These are phyloP conservation scores for Syncephalastrum racemosum DNA, from an alignment of 371 early-diverging fungal genomes.

Conservation along the genomic window DNA sequence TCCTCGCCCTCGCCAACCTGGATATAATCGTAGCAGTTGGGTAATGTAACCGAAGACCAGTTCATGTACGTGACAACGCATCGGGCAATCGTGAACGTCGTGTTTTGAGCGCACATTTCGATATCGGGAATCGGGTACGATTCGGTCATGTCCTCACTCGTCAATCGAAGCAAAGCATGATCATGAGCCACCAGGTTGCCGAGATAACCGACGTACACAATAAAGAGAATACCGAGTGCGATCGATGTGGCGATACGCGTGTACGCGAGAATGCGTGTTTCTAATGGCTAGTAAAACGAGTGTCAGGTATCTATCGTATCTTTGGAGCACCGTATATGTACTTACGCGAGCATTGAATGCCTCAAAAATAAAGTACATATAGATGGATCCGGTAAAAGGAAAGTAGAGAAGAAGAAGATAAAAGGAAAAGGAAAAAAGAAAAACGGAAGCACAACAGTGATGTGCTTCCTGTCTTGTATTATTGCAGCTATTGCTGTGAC, in stretches of 20 bases:
- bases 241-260: slow-evolving; percentile 28
- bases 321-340: neutral
- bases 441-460: slow-evolving; percentile 3
- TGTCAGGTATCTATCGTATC: neutral
- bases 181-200: slow-evolving; percentile 28
- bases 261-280: slow-evolving; percentile 27
- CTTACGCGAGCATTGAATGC: slow-evolving; percentile 39
- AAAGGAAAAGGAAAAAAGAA: slow-evolving; percentile 4
- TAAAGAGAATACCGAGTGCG: slow-evolving; percentile 24
- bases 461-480: too few species aligned
- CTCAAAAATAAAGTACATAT: slow-evolving; percentile 45
- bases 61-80: slow-evolving; percentile 27
- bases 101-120: slow-evolving; percentile 36
- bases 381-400: neutral
- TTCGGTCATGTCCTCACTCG: slow-evolving; percentile 23
- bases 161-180: slow-evolving; percentile 30
- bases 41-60: slow-evolving; percentile 17
- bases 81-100: slow-evolving; percentile 22
- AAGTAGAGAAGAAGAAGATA: neutral
- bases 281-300: slow-evolving; percentile 26
- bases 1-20: slow-evolving; percentile 7
- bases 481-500: too few species aligned
- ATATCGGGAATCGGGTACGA: slow-evolving; percentile 30
- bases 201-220: slow-evolving; percentile 35
- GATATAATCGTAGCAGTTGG: slow-evolving; percentile 19